Evolutionary conservation across 768 basidiomycete species (phyloP), one percentile per base, ranked within the genome.

Genomic region (Rhodotorula diobovata): DNA sequence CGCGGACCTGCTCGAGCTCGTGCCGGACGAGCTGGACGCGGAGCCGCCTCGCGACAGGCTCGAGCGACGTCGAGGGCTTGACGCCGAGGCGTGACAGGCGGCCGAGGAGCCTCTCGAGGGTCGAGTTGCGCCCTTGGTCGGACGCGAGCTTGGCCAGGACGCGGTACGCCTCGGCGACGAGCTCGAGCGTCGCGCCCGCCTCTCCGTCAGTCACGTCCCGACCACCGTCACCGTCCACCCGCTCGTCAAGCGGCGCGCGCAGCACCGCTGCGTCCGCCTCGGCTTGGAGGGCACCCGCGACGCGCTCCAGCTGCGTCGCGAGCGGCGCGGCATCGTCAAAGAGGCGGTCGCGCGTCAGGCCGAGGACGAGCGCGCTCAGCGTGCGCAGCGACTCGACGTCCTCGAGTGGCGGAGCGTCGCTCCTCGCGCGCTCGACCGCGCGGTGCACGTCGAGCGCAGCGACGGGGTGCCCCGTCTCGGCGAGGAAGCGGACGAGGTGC

Each of bases 281-380:
- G 20, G 14, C 46, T 35, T 43, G 35, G 6, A 71, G 28, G 0
- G 35, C 2, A 28, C 23, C 41, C 2, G 61, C 66, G 58, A 74
- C 48, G 3, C 18, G 15, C 23, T 67, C 63, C 20, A 71, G 55
- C 11, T 59, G 63, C 4, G 3, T 8, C 4, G 45, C 32, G 53
- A 66, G 32, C n/a, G 2, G 32, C 11, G 37, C 66, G 9, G 69
- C 69, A 45, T 74, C 73, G 43, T 61, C 60, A 51, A 39, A 66
- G 16, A 68, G 55, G 21, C 51, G 25, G 28, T 53, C 63, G 34
- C 41, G 37, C 30, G 61, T 34, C 9, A 74, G 51, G 5, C 73
- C 73, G 32, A 68, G 63, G 56, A 74, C 58, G 23, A 74, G 62
- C 6, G 32, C 41, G 32, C 66, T 59, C 25, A 68, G 4, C 30